Base-by-base conservation (phyloP, 2,329 filamentous ascomycete species). In the Xylaria sp. region DNA sequence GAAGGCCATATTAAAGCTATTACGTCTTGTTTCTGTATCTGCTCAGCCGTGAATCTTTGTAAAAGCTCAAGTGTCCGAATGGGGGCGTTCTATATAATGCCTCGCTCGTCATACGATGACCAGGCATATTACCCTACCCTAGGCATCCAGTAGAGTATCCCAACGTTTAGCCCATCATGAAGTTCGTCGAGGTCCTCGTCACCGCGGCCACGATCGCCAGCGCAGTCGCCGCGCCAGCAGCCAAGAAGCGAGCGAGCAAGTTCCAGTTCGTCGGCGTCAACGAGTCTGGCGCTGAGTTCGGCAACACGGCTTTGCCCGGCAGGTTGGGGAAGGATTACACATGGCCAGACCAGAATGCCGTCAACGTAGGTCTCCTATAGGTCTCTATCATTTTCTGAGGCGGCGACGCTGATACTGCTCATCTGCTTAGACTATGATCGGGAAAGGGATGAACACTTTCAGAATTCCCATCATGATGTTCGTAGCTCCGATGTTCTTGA, bases 231-330 rank as follows among this genome's bases (percentile, higher is more conserved):
- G 77, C 74, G 20, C 76, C 78, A 1, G 72, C 75, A 18, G 4
- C 41, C 12, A 70, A 69, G 68, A 81, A 81, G 74, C 78, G 80
- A 28, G 78, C 77, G 18, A 76, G 74, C 73, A 78, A 77, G 66
- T 80, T 81, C 67, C 71, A 79, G 69, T 82, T 80, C 64, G 76
- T 77, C 25, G 80, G 80, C 31, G 75, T 80, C 70, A 81, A 78
- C 51, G 76, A 78, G 71, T 76, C 87, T 23, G 89, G 88, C 13
- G 88, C 88, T 51, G 90, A 92, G 73, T 91, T 91, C 69, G 89
- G 89, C 50, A 82, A 86, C 67, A 80, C 76, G 28, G 84, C 81
- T 62, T 80, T 90, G 39, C 89, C 89, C 1, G 89, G 89, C 10
- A 78, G 78, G 1, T 82, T 87, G 65, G 84, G 83, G 59, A 89